These are phyloP conservation scores for Diplodia scrobiculata DNA, from an alignment of 2,329 filamentous ascomycete genomes.

Conservation along the genomic window DNA sequence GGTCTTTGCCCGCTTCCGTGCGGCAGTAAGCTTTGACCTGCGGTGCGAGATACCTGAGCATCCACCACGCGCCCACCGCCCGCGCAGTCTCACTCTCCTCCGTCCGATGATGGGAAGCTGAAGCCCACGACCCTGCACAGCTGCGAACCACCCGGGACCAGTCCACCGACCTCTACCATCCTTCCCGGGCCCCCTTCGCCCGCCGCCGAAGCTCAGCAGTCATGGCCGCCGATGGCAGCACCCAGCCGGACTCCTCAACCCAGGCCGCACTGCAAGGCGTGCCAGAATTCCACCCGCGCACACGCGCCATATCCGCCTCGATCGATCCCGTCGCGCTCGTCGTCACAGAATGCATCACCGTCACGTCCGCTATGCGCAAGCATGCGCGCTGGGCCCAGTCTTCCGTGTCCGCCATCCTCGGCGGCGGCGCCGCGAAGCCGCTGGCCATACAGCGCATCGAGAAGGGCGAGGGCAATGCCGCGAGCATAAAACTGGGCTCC, in stretches of 20 bases:
- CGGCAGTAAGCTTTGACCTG: constrained; percentile 16
- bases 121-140: not conserved
- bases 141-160: constrained; percentile 24
- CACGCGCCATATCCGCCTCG: constrained; percentile 65
- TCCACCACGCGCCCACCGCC: constrained; percentile 18
- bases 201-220: constrained; percentile 15
- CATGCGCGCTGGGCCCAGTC: constrained; percentile 94
- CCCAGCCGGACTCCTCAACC: constrained; percentile 24
- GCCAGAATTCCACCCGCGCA: constrained; percentile 23
- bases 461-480: constrained; percentile 41
- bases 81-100: constrained; percentile 11
- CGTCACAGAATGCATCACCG: constrained; percentile 97
- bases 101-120: constrained; percentile 28
- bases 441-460: constrained; percentile 43
- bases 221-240: constrained; percentile 25
- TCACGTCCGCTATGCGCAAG: constrained; percentile 98
- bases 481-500: constrained; percentile 38
- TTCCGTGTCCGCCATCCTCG: constrained; percentile 92
- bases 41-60: constrained; percentile 13
- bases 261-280: constrained; percentile 20
- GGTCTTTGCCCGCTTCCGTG: constrained; percentile 14
- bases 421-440: constrained; percentile 62
- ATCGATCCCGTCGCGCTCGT: constrained; percentile 90
- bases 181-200: constrained; percentile 1
- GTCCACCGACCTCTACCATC: not conserved